Evolutionary conservation across 768 basidiomycete species (phyloP), one percentile per base, ranked within the genome.

Genomic region (Podaxis carcinomalis): DNA sequence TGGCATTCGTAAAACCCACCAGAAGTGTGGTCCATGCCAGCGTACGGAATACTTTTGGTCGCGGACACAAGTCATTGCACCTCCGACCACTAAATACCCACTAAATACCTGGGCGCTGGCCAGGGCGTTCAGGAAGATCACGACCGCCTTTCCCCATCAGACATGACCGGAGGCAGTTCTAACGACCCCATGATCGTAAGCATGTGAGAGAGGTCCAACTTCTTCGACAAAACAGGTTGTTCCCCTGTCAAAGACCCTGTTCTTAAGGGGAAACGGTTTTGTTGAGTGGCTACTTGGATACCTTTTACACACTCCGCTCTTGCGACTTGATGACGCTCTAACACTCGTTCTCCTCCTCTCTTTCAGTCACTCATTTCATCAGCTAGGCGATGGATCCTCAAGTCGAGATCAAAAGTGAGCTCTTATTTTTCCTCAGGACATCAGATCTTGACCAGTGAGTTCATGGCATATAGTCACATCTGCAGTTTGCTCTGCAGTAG

Each of bases 401-500:
- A 36, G 16, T 23, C n/a, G 19, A 57, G 28, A 57, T 57, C 44
- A 47, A 57, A 35, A 49, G 56, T 57, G 10, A 6, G 46, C 47
- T 3, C 16, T 28, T 13, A 4, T 47, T 21, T 13, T 14, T 19
- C 21, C 23, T 37, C 9, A 21, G 35, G 13, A 11, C 9, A 23
- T 5, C 16, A 9, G 9, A 2, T 5, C 9, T 14, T 54, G 14
- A 54, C 36, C 37, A 39, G 14, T 5, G 7, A n/a, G 10, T 13
- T 7, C 16, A 25, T 28, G 40, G 14, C 32, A 4, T 13, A 59
- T 37, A 76, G 75, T 75, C 49, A 70, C 72, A 6, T 68, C 69
- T 19, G 67, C 68, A 47, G 68, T 75, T 52, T 77, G 74, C 63
- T 71, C 72, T 37, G 66, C 68, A 19, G 64, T 73, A 5, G 73